phyloP scores from a whole-genome alignment of 2,329 filamentous ascomycete genomes.

The Neophaeococcomyces aloes region DNA sequence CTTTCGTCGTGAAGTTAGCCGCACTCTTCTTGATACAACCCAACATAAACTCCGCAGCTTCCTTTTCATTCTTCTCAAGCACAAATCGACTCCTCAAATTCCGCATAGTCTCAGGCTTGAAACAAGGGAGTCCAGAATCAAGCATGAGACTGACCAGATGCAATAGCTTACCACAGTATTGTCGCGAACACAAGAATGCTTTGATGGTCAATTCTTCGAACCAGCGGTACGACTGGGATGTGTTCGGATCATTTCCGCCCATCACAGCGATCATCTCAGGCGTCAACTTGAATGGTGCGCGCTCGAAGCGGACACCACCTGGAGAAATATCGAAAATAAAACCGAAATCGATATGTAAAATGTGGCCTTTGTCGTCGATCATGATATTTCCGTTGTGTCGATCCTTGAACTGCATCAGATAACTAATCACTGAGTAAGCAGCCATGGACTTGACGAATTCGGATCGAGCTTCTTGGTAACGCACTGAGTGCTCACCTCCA shows the following conservation, averaged over 20 bases:
- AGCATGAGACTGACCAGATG: constrained; percentile 93
- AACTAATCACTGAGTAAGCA: constrained; percentile 93
- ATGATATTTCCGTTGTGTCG: constrained; percentile 99
- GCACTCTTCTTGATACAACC: constrained; percentile 84
- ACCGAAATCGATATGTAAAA: constrained; percentile 96
- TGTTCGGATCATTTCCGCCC: constrained; percentile 55
- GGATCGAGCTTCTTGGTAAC: constrained; percentile 86
- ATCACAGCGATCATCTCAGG: constrained; percentile 98
- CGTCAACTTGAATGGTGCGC: constrained; percentile 95
- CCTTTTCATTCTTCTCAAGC: constrained; percentile 77
- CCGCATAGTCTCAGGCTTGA: constrained; percentile 88
- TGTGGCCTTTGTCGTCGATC: constrained; percentile 94
- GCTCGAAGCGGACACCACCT: constrained; percentile 93
- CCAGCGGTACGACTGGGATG: constrained; percentile 81
- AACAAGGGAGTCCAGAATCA: constrained; percentile 90
- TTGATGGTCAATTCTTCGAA: constrained; percentile 97
- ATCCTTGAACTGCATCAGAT: constrained; percentile 96
- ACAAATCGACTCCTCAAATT: constrained; percentile 92
- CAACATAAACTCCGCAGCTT: constrained; percentile 90
- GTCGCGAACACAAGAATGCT: constrained; percentile 78
- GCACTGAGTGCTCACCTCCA: constrained; percentile 86
- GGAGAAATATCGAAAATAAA: constrained; percentile 99
- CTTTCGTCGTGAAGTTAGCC: constrained; percentile 78
- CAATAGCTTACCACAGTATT: constrained; percentile 76
- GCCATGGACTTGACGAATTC: constrained; percentile 99